Conservation (phyloP, 257 asterid genomes). For the Nicotiana otophora region DNA sequence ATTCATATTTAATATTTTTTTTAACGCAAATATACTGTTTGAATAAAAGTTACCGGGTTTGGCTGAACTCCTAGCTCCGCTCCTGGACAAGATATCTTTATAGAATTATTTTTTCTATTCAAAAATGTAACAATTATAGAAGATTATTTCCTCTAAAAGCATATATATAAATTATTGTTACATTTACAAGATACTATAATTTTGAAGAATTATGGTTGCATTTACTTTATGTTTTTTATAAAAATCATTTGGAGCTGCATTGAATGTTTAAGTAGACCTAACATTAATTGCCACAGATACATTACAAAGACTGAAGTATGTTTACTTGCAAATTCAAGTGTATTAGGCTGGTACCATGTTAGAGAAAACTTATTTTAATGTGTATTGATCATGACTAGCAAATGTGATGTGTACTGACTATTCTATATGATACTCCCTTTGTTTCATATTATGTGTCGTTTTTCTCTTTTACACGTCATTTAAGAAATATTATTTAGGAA, state of each 20-base stretch:
- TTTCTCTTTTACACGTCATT: too few species aligned
- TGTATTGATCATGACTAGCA: not conserved
- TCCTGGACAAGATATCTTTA: too few species aligned
- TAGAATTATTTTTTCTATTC: too few species aligned
- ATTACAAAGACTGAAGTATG: not conserved
- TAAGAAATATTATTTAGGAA: too few species aligned
- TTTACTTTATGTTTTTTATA: not conserved
- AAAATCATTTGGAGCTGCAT: not conserved
- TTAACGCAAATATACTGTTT: too few species aligned
- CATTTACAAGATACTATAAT: not conserved
- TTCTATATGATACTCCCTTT: not conserved
- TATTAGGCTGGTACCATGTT: not conserved
- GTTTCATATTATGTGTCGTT: too few species aligned
- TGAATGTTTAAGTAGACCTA: not conserved
- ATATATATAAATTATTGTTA: too few species aligned
- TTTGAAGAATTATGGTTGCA: not conserved
- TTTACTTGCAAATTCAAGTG: not conserved
- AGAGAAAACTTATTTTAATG: not conserved
- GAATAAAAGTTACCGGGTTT: too few species aligned
- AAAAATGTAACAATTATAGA: too few species aligned
- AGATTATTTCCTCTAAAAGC: too few species aligned
- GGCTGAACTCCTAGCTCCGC: too few species aligned
- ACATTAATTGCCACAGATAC: not conserved
- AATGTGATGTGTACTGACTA: not conserved
- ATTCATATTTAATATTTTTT: too few species aligned